Base-by-base conservation (phyloP, 1,139 yeast genomes). In the Yamadazyma spencermartinsiae region DNA sequence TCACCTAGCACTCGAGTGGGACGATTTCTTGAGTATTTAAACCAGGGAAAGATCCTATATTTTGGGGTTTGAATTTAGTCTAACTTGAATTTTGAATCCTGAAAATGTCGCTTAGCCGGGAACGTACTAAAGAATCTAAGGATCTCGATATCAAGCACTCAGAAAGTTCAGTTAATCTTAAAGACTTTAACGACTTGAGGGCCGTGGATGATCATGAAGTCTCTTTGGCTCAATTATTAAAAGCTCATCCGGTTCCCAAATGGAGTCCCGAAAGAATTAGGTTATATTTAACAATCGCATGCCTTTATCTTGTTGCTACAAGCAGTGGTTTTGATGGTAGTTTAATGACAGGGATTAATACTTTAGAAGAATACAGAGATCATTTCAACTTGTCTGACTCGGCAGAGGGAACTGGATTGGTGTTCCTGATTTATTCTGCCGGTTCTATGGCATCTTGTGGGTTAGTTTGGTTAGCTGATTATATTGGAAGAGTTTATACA, bases 311-410 rank as follows among this genome's bases (percentile, higher is more conserved):
- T 16, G 32, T 35, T 34, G 37, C 48, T 5, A 46, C 50, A n/a
- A 39, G 33, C 32, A 36, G 33, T 37, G 51, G 51, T n/a, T 48
- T 37, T 29, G 51, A 48, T 39, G 49, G 49, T 16, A 39, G 44
- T 12, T 39, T 47, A 17, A 38, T 42, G 46, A 33, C 43, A 6
- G 36, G 43, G 28, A 48, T 49, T 25, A 40, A 49, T 31, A 49
- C 53, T 15, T 41, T 41, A 20, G 41, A 38, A 6, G 50, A 48
- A 24, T 49, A 48, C 28, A 28, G 40, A 7, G 40, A 33, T 4
- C 38, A 40, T 19, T 49, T 45, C 21, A 34, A 42, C n/a, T 33
- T 42, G 9, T 39, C 34, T 35, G 32, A 35, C 11, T 27, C 40
- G 17, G 31, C 52, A 11, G 42, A 42, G 10, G 39, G 42, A 8